Evolutionary conservation across 2,329 filamentous ascomycete genomes (phyloP), one percentile per base, ranked within the genome.

Genomic region (Rutstroemia sp.): DNA sequence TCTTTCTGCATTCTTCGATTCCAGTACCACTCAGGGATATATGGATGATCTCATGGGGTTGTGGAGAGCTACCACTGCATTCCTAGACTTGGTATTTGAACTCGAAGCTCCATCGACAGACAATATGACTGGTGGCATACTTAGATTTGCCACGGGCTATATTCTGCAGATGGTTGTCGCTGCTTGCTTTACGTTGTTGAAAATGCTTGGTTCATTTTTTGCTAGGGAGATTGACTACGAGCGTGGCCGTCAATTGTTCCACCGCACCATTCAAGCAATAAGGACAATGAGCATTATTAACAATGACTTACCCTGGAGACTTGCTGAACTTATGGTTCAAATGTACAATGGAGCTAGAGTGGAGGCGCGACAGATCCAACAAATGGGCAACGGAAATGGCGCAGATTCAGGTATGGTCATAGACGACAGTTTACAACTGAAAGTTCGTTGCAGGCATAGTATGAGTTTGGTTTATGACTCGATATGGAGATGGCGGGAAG

Each of bases 121-220:
- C 34, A 70, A 72, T 48, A 73, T 71, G 38, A 55, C 44, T 30
- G 61, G 69, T 36, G 66, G 70, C 52, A 78, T 86, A 50, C 73
- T 90, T 27, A 78, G 79, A 50, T 85, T 87, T 65, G 80, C 83
- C 25, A 86, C 82, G 61, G 89, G 87, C 68, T 92, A 92, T 70
- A 82, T 92, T 52, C 84, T 90, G 68, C 88, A 92, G 70, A 92
- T 92, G 86, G 82, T 91, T 56, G 82, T 92, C n/a, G 88, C 88
- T 2, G 87, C 86, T 5, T 84, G 86, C 3, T 91, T 91, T 64
- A 84, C 87, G 1, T 74, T 94, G 48, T 77, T 92, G 59, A 92
- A 92, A 66, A 76, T 92, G 56, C 85, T 92, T 72, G 82, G 85
- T 50, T 90, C 88, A 19, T 86, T 86, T 72, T 92, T 92, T 64